Evolutionary conservation across 148 eudicot species (phyloP), one percentile per base, ranked within the genome.

Genomic region (Chenopodium quinoa): DNA sequence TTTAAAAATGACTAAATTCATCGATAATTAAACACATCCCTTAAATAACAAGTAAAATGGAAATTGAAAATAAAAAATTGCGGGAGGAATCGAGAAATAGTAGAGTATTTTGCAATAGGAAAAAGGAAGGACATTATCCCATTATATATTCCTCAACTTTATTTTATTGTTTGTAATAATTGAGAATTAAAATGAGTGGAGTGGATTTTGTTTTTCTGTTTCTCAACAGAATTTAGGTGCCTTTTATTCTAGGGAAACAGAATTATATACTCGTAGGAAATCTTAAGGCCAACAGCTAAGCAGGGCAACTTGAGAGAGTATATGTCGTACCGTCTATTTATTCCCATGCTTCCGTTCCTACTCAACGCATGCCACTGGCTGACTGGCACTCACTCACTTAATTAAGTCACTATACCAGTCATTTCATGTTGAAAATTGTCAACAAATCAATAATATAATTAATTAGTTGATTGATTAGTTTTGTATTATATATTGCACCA

Each of bases 171-270:
- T 40, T 40, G 5, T 12, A 56, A 56, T 56, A 17, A 62, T 62
- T 46, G 34, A 76, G 68, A 60, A 31, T 76, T 76, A 29, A 60
- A 58, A 60, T 56, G 50, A 56, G 66, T 31, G 67, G 47, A 31
- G 68, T 76, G 68, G 40, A 67, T 62, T 65, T 56, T 31, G 1
- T 50, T 34, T 40, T 25, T 37, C 12, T 20, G 50, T 58, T 76
- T 76, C 12, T 54, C 67, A 4, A 12, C 47, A 7, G 56, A 19
- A 64, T 40, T 40, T 40, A 40, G 20, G 46, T 77, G 58, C 72
- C 72, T 32, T 77, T 9, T 64, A 23, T 77, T 77, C 40, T 23
- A 34, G 80, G 80, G 80, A 77, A 77, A 46, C 70, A 64, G 71
- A 65, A 29, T 65, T 25, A 65, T 60, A 20, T 20, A 32, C 31